A percentile compares a stretch with the other conserved stretches of the same genome.
These are phyloP conservation scores for Verticillium longisporum DNA, from an alignment of 2,329 filamentous ascomycete species.

Conservation along the genomic window DNA sequence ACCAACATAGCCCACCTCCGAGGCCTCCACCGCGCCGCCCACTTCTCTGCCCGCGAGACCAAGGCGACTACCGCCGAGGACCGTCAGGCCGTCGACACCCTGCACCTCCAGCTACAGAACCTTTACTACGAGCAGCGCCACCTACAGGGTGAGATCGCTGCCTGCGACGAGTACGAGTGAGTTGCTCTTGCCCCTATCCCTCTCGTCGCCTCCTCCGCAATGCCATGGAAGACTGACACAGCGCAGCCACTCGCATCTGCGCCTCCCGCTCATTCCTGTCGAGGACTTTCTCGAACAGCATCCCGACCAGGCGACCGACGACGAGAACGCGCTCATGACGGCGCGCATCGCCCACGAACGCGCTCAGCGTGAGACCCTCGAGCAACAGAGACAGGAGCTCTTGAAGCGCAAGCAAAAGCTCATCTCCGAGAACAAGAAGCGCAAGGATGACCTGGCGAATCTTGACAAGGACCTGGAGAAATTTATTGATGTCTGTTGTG, in stretches of 20 bases:
- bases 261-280: constrained; percentile 75
- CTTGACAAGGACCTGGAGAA: constrained; percentile 89
- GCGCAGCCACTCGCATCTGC: constrained; percentile 74
- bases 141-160: constrained; percentile 79
- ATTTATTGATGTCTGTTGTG: constrained; percentile 70
- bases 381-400: constrained; percentile 74
- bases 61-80: constrained; percentile 82
- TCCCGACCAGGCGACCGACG: constrained; percentile 65
- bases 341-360: constrained; percentile 89
- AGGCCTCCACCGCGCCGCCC: constrained; percentile 74
- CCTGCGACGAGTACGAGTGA: constrained; percentile 87
- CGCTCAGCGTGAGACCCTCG: constrained; percentile 73
- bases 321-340: constrained; percentile 79
- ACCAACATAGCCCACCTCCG: constrained; percentile 75
- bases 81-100: constrained; percentile 80
- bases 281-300: constrained; percentile 74
- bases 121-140: constrained; percentile 94
- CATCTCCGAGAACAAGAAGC: constrained; percentile 73
- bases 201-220: not conserved
- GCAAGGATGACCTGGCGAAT: constrained; percentile 87
- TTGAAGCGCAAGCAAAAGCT: constrained; percentile 59
- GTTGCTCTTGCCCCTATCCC: constrained; percentile 25
- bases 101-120: constrained; percentile 92
- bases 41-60: constrained; percentile 75
- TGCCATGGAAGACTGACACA: not conserved